Percentiles rank a stretch among this genome's conserved stretches.
These are phyloP conservation scores for Claviceps spartinae DNA, from an alignment of 2,329 filamentous ascomycete genomes.

Conservation along the genomic window DNA sequence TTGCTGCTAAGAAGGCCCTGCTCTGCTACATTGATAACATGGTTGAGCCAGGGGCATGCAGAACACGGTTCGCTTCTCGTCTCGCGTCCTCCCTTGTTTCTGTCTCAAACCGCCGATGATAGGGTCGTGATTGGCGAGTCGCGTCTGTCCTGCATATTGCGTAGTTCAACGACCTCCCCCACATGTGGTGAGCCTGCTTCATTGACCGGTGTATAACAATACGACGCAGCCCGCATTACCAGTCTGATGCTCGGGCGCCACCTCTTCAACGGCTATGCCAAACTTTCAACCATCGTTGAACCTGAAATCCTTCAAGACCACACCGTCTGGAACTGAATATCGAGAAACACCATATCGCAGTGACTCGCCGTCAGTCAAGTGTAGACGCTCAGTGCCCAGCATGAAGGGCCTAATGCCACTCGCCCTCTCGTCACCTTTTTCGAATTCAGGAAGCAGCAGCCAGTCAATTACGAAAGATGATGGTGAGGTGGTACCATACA, in stretches of 20 bases:
- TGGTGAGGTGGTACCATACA: conserved; percentile 16
- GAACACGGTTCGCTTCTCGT: background rate
- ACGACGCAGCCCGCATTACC: conserved; percentile 1
- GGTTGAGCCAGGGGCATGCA: background rate
- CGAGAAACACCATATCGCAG: conserved; percentile 1
- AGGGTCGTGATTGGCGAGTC: background rate
- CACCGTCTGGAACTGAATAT: background rate
- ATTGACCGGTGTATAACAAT: conserved; percentile 4
- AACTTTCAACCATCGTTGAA: conserved; percentile 2
- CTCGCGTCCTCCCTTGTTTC: background rate
- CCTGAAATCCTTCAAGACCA: conserved; percentile 1
- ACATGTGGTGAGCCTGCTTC: background rate
- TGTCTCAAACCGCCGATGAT: background rate
- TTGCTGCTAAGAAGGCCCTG: background rate
- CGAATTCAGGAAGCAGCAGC: conserved; percentile 11
- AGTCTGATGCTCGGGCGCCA: conserved; percentile 4
- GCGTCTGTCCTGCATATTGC: background rate
- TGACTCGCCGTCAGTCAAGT: conserved; percentile 9
- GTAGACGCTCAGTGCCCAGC: conserved; percentile 23
- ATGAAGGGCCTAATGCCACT: conserved; percentile 27
- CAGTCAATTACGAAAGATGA: conserved; percentile 12
- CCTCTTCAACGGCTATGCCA: conserved; percentile 5
- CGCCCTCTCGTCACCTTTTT: conserved; percentile 17
- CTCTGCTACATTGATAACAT: conserved; percentile 3
- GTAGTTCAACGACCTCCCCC: background rate